Conservation (phyloP, 352 stramenopile species). For the Globisporangium ultimum region DNA sequence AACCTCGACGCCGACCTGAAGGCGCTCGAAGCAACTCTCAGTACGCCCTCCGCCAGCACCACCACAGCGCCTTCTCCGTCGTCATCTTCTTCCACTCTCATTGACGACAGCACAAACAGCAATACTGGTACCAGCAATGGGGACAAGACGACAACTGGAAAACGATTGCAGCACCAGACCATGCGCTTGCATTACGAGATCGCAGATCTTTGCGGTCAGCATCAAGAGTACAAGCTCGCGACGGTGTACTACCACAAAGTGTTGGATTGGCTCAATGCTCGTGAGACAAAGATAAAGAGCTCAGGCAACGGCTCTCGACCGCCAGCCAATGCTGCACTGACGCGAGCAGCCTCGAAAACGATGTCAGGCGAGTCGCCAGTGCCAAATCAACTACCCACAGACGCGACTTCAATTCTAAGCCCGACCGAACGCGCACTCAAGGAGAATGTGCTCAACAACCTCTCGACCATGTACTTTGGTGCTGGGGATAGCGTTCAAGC, state of each 20-base stretch:
- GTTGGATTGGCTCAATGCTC: constrained; percentile 7
- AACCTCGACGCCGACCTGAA: constrained; percentile 21
- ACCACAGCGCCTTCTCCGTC: neutral
- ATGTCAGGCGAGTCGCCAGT: neutral
- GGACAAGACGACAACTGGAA: neutral
- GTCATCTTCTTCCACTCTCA: no score
- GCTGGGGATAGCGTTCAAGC: constrained; percentile 27
- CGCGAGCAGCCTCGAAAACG: neutral
- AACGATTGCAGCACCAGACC: constrained; percentile 11
- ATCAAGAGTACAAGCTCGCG: constrained; percentile 27
- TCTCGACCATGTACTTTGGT: constrained; percentile 30
- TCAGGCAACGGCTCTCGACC: constrained; percentile 1
- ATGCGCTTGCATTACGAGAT: constrained; percentile 30
- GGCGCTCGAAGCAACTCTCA: neutral
- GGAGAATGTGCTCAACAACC: constrained; percentile 34
- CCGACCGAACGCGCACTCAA: constrained; percentile 15
- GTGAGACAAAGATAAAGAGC: neutral
- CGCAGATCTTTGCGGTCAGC: constrained; percentile 9
- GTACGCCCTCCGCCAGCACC: neutral
- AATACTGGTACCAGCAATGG: neutral
- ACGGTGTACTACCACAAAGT: constrained; percentile 37
- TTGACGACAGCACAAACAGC: neutral
- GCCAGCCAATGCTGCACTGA: neutral
- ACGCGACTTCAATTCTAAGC: neutral
- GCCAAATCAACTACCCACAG: neutral